Conservation (phyloP, 768 basidiomycete genomes). For the Suillus hirtellus region DNA sequence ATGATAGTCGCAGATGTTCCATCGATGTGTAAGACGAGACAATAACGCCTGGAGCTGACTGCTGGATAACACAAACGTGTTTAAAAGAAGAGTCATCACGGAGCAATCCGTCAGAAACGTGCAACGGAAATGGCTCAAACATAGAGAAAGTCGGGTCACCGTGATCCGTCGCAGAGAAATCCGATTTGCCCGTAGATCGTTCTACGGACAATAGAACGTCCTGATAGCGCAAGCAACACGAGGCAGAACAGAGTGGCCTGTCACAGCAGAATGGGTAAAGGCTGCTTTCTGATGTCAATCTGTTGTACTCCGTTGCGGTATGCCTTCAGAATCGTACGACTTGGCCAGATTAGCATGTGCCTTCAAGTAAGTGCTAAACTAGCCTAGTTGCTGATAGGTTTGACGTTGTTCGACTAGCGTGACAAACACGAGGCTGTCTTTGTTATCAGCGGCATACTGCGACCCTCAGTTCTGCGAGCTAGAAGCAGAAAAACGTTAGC, state of each 20-base stretch:
- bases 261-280: background rate
- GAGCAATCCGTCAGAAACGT: conserved; percentile 4
- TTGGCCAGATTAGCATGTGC: background rate
- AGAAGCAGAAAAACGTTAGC: conserved; percentile 2
- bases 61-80: background rate
- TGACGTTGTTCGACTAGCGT: background rate
- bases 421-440: background rate
- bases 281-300: background rate
- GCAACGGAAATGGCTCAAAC: background rate
- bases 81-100: conserved; percentile 5
- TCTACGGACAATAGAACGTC: too few relatives aligned
- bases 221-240: background rate
- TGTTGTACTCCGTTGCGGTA: background rate
- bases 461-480: background rate
- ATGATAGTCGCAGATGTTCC: background rate
- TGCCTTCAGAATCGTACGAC: conserved; percentile 5
- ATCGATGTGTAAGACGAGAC: background rate
- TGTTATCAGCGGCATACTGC: background rate
- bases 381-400: background rate
- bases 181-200: background rate
- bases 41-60: background rate
- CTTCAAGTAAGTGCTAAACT: background rate
- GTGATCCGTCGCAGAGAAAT: background rate
- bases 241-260: background rate
- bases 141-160: background rate